phyloP scores from a whole-genome alignment of 1,284 basidiomycete genomes.

The Apiotrichum laibachii region DNA sequence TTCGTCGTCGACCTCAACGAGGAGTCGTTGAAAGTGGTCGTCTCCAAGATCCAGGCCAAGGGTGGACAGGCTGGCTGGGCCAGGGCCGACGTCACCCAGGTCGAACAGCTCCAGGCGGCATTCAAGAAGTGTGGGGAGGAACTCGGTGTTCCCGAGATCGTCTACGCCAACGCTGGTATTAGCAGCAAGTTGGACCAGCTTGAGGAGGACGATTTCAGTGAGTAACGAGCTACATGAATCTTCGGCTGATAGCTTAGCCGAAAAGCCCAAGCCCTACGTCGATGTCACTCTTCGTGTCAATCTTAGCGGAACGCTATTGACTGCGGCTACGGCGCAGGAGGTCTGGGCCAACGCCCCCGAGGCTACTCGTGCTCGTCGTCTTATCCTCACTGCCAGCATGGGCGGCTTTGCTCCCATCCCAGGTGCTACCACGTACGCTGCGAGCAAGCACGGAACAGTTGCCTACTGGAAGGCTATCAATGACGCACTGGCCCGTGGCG shows the following conservation, averaged over 20 bases:
- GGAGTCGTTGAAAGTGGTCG: constrained; percentile 2
- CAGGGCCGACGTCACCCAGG: constrained; percentile 22
- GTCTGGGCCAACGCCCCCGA: constrained; percentile 12
- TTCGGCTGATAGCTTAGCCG: background rate
- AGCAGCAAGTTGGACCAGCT: constrained; percentile 16
- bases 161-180: constrained; percentile 31
- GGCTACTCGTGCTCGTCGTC: constrained; percentile 1
- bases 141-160: constrained; percentile 27
- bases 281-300: constrained; percentile 26
- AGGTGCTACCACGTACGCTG: constrained; percentile 15
- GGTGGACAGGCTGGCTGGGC: constrained; percentile 7
- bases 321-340: constrained; percentile 20
- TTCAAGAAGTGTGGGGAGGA: constrained; percentile 19
- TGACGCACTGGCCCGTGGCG: constrained; percentile 10
- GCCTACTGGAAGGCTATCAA: constrained; percentile 25
- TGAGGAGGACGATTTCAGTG: constrained; percentile 23
- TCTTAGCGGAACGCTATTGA: constrained; percentile 22
- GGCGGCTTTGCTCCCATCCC: constrained; percentile 26
- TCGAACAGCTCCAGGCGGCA: constrained; percentile 12
- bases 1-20: constrained; percentile 26
- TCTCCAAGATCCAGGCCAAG: constrained; percentile 3
- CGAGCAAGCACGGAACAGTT: constrained; percentile 26
- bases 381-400: constrained; percentile 28
- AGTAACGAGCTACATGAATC: background rate
- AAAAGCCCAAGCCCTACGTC: constrained; percentile 2